A percentile compares a stretch with the other conserved stretches of the same genome.
Evolutionary conservation across 2,329 filamentous ascomycete genomes (phyloP).

Genomic region (Zalaria obscura): DNA sequence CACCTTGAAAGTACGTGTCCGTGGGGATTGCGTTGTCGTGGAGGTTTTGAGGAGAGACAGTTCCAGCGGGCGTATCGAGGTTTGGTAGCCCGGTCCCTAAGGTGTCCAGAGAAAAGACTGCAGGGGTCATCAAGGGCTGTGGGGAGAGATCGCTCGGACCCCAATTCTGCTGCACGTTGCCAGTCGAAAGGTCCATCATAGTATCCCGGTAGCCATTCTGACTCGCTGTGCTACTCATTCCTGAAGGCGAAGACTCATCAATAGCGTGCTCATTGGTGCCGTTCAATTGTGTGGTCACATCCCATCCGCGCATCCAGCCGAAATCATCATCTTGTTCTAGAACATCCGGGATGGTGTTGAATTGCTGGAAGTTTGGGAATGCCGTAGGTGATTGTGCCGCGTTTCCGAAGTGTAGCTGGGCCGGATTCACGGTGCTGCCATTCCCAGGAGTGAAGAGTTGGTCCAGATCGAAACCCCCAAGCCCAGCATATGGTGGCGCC

Average conservation of each 20-base stretch:
- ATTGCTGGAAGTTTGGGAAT: conserved; percentile 12
- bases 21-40: conserved; percentile 52
- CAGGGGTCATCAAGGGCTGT: conserved; percentile 49
- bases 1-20: conserved; percentile 67
- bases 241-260: conserved; percentile 88
- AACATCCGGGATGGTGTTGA: conserved; percentile 41
- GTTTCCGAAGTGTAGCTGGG: conserved; percentile 65
- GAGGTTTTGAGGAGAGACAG: conserved; percentile 64
- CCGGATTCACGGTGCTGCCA: conserved; percentile 45
- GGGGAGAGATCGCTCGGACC: conserved; percentile 59
- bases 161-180: conserved; percentile 27
- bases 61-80: conserved; percentile 52
- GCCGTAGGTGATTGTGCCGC: conserved; percentile 42
- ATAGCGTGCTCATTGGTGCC: conserved; percentile 64
- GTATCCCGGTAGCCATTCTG: conserved; percentile 84
- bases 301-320: conserved; percentile 75
- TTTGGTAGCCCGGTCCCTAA: conserved; percentile 64
- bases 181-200: conserved; percentile 52
- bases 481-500: conserved; percentile 57
- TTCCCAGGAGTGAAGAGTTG: conserved; percentile 49
- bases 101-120: conserved; percentile 63
- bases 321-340: conserved; percentile 52
- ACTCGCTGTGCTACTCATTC: conserved; percentile 90
- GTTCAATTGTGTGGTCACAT: conserved; percentile 49
- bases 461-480: conserved; percentile 58